Evolutionary conservation across 2,329 filamentous ascomycete species (phyloP).

Genomic region (Cordyceps sp.): DNA sequence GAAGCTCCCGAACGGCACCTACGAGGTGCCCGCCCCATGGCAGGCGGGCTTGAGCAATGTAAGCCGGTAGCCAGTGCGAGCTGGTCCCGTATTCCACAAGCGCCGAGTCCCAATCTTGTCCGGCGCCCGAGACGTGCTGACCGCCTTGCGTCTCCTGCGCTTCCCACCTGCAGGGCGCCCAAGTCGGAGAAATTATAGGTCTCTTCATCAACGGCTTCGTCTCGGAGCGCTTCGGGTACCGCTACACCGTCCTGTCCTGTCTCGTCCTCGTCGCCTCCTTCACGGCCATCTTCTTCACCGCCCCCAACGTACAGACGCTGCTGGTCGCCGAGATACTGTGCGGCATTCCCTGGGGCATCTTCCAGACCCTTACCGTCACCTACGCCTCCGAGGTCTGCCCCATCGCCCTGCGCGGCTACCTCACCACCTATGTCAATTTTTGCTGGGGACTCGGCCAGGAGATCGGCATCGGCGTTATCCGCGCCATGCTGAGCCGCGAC

Average conservation of each 20-base stretch:
- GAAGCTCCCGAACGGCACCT: slow-evolving; percentile 24
- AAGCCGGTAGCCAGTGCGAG: slow-evolving; percentile 7
- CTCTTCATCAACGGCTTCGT: slow-evolving; percentile 48
- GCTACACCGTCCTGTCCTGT: slow-evolving; percentile 44
- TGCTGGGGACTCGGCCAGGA: slow-evolving; percentile 66
- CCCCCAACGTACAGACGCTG: slow-evolving; percentile 38
- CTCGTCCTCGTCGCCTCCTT: slow-evolving; percentile 37
- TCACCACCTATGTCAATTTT: slow-evolving; percentile 62
- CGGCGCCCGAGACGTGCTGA: background rate
- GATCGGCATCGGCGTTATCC: slow-evolving; percentile 58
- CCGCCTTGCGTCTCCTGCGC: background rate
- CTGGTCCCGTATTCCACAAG: no score
- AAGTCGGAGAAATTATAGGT: slow-evolving; percentile 45
- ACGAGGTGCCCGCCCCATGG: slow-evolving; percentile 43
- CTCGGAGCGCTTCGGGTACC: slow-evolving; percentile 51
- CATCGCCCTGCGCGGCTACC: slow-evolving; percentile 51
- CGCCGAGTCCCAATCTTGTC: background rate
- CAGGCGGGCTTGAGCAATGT: slow-evolving; percentile 42
- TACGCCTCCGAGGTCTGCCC: slow-evolving; percentile 61
- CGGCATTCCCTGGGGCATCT: slow-evolving; percentile 45
- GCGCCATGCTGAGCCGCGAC: slow-evolving; percentile 44
- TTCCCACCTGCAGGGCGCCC: slow-evolving; percentile 5
- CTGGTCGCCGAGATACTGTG: slow-evolving; percentile 46
- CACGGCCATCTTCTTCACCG: slow-evolving; percentile 49
- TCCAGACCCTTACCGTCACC: slow-evolving; percentile 42